Conservation (phyloP, 306 rosid species). For the Herpetospermum pedunculosum region DNA sequence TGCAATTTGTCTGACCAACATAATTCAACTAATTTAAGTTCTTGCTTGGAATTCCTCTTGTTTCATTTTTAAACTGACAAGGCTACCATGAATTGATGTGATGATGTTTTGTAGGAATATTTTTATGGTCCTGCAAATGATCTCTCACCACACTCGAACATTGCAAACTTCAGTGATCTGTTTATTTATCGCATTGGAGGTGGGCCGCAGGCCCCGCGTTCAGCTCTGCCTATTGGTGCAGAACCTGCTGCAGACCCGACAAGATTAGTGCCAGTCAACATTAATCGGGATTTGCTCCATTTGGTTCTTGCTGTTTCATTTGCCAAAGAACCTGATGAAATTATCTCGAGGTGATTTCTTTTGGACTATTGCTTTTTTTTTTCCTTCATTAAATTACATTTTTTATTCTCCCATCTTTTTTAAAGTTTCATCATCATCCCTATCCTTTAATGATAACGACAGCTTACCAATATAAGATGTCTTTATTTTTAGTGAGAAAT, state of each 20-base stretch:
- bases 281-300: conserved; percentile 72
- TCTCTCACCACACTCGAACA: conserved; percentile 85
- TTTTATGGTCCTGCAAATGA: conserved; percentile 86
- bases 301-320: conserved; percentile 76
- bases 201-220: conserved; percentile 95
- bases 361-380: background rate
- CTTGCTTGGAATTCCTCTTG: background rate
- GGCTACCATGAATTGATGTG: conserved; percentile 6
- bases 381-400: background rate
- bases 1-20: background rate
- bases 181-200: conserved; percentile 81
- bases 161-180: conserved; percentile 68
- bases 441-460: background rate
- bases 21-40: background rate
- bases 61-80: background rate
- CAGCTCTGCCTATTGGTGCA: conserved; percentile 97
- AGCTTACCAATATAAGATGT: background rate
- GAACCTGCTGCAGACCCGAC: conserved; percentile 95
- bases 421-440: background rate
- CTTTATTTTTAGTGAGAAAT: background rate
- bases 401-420: background rate
- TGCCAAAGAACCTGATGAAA: conserved; percentile 87
- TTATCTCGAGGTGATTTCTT: conserved; percentile 63
- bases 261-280: conserved; percentile 66
- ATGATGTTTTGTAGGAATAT: conserved; percentile 59